Conservation (phyloP, 139 green algal genomes). For the Closterium sp. region DNA sequence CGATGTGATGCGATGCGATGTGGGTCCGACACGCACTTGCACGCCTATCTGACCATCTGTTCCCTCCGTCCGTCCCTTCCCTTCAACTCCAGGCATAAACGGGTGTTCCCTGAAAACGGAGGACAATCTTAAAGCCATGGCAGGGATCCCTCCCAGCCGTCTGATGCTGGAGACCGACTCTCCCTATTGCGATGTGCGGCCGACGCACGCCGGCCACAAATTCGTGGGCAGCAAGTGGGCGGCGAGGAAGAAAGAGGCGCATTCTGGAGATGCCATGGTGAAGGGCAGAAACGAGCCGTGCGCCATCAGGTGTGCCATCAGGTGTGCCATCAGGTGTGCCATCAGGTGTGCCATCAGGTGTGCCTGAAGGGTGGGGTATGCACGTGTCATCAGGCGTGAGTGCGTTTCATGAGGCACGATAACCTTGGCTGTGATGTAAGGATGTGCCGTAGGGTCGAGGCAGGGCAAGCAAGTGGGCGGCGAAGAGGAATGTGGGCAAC, state of each 20-base stretch:
- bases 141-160: conserved; percentile 65
- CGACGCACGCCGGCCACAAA: conserved; percentile 31
- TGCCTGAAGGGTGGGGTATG: not conserved
- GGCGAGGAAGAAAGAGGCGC: conserved; percentile 71
- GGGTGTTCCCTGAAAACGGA: conserved; percentile 85
- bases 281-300: conserved; percentile 88
- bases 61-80: not conserved
- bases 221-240: conserved; percentile 48
- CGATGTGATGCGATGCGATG: too few species aligned
- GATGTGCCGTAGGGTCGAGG: not conserved
- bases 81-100: conserved; percentile 67
- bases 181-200: conserved; percentile 76
- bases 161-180: conserved; percentile 87
- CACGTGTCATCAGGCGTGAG: not conserved
- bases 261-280: conserved; percentile 52
- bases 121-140: conserved; percentile 73
- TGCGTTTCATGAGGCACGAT: not conserved
- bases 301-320: conserved; percentile 63
- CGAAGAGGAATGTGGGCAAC: too few species aligned
- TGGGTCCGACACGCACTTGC: not conserved
- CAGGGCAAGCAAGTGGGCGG: conserved; percentile 8
- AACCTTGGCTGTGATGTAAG: not conserved
- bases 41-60: not conserved
- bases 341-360: conserved; percentile 59
- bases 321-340: too few species aligned